Percentiles rank a stretch among this genome's conserved stretches.
phyloP scores from a whole-genome alignment of 208 protist species.

The Leishmania mexicana region DNA sequence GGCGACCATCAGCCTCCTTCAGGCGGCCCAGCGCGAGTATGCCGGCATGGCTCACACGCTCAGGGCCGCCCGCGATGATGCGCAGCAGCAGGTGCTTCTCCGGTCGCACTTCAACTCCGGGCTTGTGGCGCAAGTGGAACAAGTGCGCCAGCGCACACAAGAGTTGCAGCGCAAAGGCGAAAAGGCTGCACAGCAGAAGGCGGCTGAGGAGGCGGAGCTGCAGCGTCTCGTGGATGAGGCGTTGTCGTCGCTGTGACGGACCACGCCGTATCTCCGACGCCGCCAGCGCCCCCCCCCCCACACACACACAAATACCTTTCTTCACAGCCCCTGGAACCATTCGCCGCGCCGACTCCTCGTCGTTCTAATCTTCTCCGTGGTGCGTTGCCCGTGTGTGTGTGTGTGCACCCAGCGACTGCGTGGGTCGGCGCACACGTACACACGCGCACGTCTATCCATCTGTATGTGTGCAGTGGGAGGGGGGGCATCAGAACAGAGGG shows the following conservation, averaged over 20 bases:
- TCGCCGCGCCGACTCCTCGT: too few species aligned
- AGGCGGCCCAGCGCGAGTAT: slow-evolving; percentile 18
- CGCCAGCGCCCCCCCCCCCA: neutral
- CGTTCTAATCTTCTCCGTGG: too few species aligned
- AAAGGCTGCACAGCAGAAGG: slow-evolving; percentile 2
- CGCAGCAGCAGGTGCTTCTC: slow-evolving; percentile 33
- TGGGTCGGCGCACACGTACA: too few species aligned
- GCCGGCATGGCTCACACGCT: slow-evolving; percentile 8
- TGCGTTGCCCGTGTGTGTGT: too few species aligned
- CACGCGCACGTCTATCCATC: too few species aligned
- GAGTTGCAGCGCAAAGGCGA: slow-evolving; percentile 10
- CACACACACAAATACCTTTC: neutral
- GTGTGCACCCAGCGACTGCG: too few species aligned
- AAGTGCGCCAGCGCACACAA: slow-evolving; percentile 17
- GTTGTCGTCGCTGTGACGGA: slow-evolving; percentile 5
- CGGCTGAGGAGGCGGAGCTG: slow-evolving; percentile 39
- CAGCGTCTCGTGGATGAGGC: slow-evolving; percentile 42
- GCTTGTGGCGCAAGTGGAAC: slow-evolving; percentile 8
- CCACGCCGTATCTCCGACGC: neutral
- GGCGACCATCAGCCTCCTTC: slow-evolving; percentile 11
- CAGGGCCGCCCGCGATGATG: slow-evolving; percentile 15
- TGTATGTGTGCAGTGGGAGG: too few species aligned
- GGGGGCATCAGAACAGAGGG: too few species aligned
- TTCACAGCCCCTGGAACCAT: too few species aligned
- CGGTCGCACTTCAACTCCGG: slow-evolving; percentile 28